Evolutionary conservation across 2,329 filamentous ascomycete genomes (phyloP).

Genomic region (Fusarium scirpi): DNA sequence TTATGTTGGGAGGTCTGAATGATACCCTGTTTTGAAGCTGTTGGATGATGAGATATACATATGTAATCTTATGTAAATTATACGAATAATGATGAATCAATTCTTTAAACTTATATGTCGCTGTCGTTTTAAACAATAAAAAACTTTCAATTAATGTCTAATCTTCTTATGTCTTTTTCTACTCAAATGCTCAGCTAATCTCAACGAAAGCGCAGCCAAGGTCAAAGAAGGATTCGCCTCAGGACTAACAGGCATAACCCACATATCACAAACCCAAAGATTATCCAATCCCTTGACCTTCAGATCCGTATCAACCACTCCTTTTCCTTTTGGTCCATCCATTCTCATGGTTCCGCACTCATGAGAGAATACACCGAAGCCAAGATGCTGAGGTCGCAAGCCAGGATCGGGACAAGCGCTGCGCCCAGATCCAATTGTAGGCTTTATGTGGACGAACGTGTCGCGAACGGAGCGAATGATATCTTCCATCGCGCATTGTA

Average conservation of each 20-base stretch:
- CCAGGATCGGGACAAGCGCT: conserved; percentile 8
- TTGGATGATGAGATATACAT: not conserved
- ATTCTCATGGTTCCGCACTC: conserved; percentile 38
- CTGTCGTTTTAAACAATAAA: no score
- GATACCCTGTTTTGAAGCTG: conserved; percentile 13
- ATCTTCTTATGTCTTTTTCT: no score
- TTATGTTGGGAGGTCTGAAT: not conserved
- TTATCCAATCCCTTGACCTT: conserved; percentile 29
- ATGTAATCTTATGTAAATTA: not conserved
- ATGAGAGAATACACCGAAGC: conserved; percentile 34
- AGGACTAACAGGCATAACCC: conserved; percentile 23
- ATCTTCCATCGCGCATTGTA: conserved; percentile 24
- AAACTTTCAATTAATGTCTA: no score
- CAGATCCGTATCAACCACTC: conserved; percentile 18
- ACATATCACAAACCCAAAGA: conserved; percentile 35
- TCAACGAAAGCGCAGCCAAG: conserved; percentile 25
- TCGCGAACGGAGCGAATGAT: not conserved
- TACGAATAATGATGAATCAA: not conserved
- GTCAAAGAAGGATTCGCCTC: conserved; percentile 35
- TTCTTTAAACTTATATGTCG: not conserved
- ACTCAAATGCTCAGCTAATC: conserved; percentile 11
- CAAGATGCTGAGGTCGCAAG: conserved; percentile 22
- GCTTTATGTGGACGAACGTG: not conserved
- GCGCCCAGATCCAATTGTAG: no score
- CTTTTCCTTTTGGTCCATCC: conserved; percentile 6